Percentiles rank a stretch among this genome's conserved stretches.
Conservation (phyloP, 1,139 yeast species). For the Pichia cactophila region DNA sequence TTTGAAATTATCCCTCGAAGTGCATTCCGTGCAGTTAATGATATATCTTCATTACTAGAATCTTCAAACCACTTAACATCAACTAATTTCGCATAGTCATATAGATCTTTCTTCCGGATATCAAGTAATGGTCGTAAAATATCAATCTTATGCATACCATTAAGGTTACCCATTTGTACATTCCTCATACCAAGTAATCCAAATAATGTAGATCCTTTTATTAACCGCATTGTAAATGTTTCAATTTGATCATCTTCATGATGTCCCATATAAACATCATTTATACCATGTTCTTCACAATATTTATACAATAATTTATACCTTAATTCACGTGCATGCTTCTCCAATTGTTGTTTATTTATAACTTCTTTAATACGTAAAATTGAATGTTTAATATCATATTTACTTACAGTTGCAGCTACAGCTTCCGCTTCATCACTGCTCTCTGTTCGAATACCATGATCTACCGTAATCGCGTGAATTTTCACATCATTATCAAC, state of each 20-base stretch:
- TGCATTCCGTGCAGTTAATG: conserved; percentile 49
- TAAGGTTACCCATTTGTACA: conserved; percentile 13
- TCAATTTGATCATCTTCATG: conserved; percentile 68
- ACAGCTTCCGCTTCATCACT: conserved; percentile 23
- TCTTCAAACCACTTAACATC: conserved; percentile 62
- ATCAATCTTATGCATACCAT: background rate
- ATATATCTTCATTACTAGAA: conserved; percentile 47
- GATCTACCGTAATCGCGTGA: conserved; percentile 25
- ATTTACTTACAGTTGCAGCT: conserved; percentile 26
- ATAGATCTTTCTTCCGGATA: conserved; percentile 38
- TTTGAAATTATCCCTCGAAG: conserved; percentile 29
- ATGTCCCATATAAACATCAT: conserved; percentile 52
- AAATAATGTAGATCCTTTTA: conserved; percentile 46
- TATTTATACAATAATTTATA: conserved; percentile 37
- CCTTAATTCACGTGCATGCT: conserved; percentile 48
- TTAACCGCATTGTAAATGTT: conserved; percentile 52
- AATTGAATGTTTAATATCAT: conserved; percentile 46
- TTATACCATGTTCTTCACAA: conserved; percentile 27
- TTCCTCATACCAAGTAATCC: conserved; percentile 45
- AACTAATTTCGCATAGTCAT: conserved; percentile 37
- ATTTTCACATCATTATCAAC: conserved; percentile 13
- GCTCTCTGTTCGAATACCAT: conserved; percentile 21
- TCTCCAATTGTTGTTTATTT: conserved; percentile 33
- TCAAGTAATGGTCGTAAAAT: conserved; percentile 49
- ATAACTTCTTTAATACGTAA: conserved; percentile 26